Percentiles rank a stretch among this genome's conserved stretches.
Evolutionary conservation across 805 yeast genomes (phyloP).

Genomic region (Ogataea wickerhamii): DNA sequence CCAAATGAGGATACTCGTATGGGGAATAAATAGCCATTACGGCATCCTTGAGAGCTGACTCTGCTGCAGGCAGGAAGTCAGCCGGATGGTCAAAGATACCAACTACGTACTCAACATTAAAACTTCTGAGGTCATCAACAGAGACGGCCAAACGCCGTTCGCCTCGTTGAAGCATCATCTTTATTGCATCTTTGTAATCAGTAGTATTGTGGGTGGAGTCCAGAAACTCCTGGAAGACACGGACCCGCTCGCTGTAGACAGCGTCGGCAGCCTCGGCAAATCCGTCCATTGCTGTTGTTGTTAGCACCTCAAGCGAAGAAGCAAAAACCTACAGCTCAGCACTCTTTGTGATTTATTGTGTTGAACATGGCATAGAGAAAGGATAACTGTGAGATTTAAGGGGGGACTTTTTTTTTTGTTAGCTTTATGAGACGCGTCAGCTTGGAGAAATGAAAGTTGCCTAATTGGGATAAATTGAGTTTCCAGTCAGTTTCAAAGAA

Average conservation of each 20-base stretch:
- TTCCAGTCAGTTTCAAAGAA: background rate
- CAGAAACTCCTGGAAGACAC: conserved; percentile 84
- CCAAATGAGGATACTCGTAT: conserved; percentile 46
- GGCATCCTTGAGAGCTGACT: conserved; percentile 77
- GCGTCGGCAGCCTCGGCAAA: conserved; percentile 30
- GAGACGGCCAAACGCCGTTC: conserved; percentile 67
- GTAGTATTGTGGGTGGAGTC: conserved; percentile 50
- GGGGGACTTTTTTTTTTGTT: too few species aligned
- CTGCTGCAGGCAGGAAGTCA: conserved; percentile 85
- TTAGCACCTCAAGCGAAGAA: background rate
- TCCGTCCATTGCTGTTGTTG: conserved; percentile 22
- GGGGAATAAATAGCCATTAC: conserved; percentile 71
- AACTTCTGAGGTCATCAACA: conserved; percentile 83
- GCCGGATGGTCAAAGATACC: conserved; percentile 77
- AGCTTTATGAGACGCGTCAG: conserved; percentile 5
- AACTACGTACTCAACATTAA: conserved; percentile 68
- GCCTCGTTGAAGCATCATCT: conserved; percentile 66
- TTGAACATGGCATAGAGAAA: too few species aligned
- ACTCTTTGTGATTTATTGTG: too few species aligned
- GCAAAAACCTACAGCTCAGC: background rate
- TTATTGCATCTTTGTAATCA: conserved; percentile 66
- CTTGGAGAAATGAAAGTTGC: conserved; percentile 6
- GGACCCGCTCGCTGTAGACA: conserved; percentile 73
- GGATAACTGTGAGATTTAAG: too few species aligned
- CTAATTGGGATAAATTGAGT: conserved; percentile 8